A percentile compares a stretch with the other conserved stretches of the same genome.
These are phyloP conservation scores for Xerocomellus chrysenteron DNA, from an alignment of 768 basidiomycete species.

Conservation along the genomic window DNA sequence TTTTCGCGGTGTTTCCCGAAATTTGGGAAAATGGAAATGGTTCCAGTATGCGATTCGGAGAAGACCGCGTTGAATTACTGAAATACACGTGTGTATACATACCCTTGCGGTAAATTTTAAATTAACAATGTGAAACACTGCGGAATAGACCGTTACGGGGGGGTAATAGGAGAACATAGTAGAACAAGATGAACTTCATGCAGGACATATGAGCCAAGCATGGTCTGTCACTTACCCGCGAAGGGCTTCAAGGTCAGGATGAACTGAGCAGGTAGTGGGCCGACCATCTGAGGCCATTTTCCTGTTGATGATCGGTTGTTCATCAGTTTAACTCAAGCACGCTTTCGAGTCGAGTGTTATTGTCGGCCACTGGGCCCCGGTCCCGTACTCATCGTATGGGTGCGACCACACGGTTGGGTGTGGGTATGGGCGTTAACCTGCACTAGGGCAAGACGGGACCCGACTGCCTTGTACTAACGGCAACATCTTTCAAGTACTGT, in stretches of 20 bases:
- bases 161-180: neutral
- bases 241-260: neutral
- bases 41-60: neutral
- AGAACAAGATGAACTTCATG: neutral
- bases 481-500: slow-evolving; percentile 41
- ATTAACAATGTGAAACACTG: neutral
- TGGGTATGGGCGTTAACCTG: no score
- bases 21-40: neutral
- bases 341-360: neutral
- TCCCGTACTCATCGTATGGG: neutral
- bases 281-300: neutral
- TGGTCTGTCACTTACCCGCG: neutral
- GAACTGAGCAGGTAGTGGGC: neutral
- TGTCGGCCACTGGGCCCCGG: neutral
- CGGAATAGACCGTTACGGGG: neutral
- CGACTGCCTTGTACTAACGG: no score
- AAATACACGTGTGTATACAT: neutral
- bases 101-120: neutral
- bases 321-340: neutral
- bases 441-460: no score
- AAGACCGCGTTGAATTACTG: neutral
- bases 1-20: neutral
- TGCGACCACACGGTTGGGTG: no score
- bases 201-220: neutral
- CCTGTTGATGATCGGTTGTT: no score